Evolutionary conservation across 75 land plant genomes (phyloP).

Genomic region (Larix kaempferi): DNA sequence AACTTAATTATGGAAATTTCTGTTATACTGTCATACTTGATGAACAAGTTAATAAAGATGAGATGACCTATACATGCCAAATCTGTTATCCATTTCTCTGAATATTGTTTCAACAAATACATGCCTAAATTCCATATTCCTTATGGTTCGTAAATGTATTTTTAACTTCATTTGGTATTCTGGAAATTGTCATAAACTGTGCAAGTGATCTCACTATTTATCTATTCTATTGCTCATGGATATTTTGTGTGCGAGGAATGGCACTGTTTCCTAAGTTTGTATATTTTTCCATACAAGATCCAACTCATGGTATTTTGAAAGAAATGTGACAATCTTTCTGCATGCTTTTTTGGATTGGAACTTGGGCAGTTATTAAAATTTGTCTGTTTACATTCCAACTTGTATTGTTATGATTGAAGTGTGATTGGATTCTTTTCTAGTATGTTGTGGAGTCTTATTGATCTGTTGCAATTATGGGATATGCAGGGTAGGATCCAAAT

Average conservation of each 20-base stretch:
- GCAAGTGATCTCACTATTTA: too few species aligned
- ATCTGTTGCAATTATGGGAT: slow-evolving; percentile 2
- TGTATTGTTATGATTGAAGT: background rate
- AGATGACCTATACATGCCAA: too few species aligned
- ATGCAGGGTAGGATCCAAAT: slow-evolving; percentile 45
- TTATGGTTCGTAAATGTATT: too few species aligned
- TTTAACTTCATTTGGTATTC: too few species aligned
- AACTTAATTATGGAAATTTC: too few species aligned
- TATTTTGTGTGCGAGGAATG: background rate
- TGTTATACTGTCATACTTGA: too few species aligned
- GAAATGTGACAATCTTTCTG: background rate
- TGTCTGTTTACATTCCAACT: background rate
- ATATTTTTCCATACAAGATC: background rate
- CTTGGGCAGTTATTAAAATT: background rate
- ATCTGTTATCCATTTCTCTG: too few species aligned
- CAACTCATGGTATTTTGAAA: background rate
- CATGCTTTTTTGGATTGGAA: background rate
- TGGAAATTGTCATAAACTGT: too few species aligned
- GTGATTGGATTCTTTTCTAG: background rate
- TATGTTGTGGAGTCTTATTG: background rate
- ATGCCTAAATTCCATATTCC: too few species aligned
- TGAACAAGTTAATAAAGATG: too few species aligned
- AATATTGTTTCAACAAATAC: too few species aligned
- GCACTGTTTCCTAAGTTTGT: background rate
- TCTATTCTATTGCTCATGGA: too few species aligned